Base-by-base conservation (phyloP, 345 rosid species). In the Eutrema yunnanense region DNA sequence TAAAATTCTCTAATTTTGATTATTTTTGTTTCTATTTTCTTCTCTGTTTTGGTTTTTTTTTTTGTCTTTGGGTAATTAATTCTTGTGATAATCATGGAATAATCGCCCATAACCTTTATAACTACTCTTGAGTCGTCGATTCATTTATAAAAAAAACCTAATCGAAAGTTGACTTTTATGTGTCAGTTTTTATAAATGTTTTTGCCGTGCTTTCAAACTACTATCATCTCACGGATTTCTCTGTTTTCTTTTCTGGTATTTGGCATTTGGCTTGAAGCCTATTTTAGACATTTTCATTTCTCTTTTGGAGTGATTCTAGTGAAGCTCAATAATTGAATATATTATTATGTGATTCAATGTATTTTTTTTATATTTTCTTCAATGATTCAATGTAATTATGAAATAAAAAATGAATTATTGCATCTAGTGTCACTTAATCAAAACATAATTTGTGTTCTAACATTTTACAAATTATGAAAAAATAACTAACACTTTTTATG, bases 261-360 rank as follows among this genome's bases (percentile, higher is more conserved):
- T 57, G 12, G 58, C 49, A 68, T 19, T 69, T 63, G 60, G 19
- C 63, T 42, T 61, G 70, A 66, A 65, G 75, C 37, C 57, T 72
- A 36, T 60, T 43, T 65, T 47, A 57, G 52, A 52, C 52, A 61
- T 62, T 52, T 75, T 8, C 42, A n/a, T 66, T 40, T 41, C 16
- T 73, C 2, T 19, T 66, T 49, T 33, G 19, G 53, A 73, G 9
- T 57, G 2, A 38, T 73, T 44, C 33, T 30, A 36, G 43, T n/a
- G 61, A 76, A 41, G 26, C 64, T 68, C 59, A 49, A 34, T 43
- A 46, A 53, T 46, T 80, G 53, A 29, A 1, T 26, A 2, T 19
- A n/a, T 38, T 51, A 27, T 43, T 10, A n/a, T 27, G 2, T 27
- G 2, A 10, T 38, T 22, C 26, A 22, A 22, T 22, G 26, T 22